Base-by-base conservation (phyloP, 306 rosid species). In the Lablab purpureus region DNA sequence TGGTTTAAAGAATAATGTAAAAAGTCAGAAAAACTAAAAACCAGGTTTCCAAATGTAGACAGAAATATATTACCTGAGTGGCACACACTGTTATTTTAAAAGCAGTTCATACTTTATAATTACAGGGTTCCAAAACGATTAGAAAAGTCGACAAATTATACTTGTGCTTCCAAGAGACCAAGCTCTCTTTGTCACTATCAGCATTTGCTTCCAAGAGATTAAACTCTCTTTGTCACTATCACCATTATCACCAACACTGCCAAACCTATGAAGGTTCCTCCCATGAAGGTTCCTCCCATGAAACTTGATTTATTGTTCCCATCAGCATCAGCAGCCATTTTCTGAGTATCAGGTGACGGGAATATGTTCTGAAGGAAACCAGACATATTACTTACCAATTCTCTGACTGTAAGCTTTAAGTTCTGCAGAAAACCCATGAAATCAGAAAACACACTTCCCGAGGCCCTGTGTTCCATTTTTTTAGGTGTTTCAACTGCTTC, bases 201-300 rank as follows among this genome's bases (percentile, higher is more conserved):
- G 90, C 90, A 91, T 88, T 14, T 19, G 17, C 21, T 14, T 21
- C 10, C 7, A 49, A 68, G 18, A 72, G 62, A 58, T 85, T 88
- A 94, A 43, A 0, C 78, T 78, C 99, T 95, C 85, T 87, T 95
- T 63, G 84, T 4, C 69, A 95, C 45, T 9, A 95, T 82, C 55
- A 91, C 91, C 90, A 91, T 88, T 14, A 78, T 74, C 28, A 84
- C 97, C 68, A 91, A 7, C 32, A 87, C 18, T n/a, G 79, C 97
- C 88, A 95, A 77, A 71, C 97, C 98, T 84, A 92, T 77, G 74
- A 95, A 55, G 72, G 97, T 75, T 50, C 83, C 80, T 79, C 84
- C 87, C n/a, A 81, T 10, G 17, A 23, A 21, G 72, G 97, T 75
- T 50, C 83, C 80, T 79, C 84, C 87, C n/a, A 81, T 10, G 17